A percentile compares a stretch with the other conserved stretches of the same genome.
These are phyloP conservation scores for Ceratobasidium sp. DNA, from an alignment of 1,284 basidiomycete genomes.

Conservation along the genomic window DNA sequence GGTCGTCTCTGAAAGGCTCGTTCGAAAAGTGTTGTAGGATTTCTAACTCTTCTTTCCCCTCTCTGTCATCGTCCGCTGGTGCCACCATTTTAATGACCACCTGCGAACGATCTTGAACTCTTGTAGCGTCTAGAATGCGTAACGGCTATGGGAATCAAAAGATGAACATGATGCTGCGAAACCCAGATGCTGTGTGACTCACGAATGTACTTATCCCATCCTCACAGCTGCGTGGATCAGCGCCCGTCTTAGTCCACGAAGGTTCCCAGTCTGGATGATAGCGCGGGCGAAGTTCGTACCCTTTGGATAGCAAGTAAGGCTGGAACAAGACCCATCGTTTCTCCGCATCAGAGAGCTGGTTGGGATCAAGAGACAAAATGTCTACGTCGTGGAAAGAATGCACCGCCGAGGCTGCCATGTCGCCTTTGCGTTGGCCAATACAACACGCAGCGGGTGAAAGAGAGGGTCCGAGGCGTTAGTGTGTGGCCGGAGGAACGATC, in stretches of 20 bases:
- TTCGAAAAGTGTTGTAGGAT: not conserved
- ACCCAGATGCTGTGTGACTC: too few relatives aligned
- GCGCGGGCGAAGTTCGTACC: slow-evolving; percentile 1
- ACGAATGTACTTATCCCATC: too few relatives aligned
- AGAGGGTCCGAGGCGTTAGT: too few relatives aligned
- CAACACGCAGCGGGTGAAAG: too few relatives aligned
- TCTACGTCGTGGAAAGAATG: not conserved
- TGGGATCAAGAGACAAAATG: not conserved
- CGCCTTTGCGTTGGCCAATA: too few relatives aligned
- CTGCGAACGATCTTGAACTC: not conserved
- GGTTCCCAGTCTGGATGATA: slow-evolving; percentile 20
- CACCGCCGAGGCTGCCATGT: too few relatives aligned
- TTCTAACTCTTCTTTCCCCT: slow-evolving; percentile 12
- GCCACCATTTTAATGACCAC: slow-evolving; percentile 13
- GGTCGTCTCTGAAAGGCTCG: not conserved
- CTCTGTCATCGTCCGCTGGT: not conserved
- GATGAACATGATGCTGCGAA: not conserved
- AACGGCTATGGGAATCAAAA: not conserved
- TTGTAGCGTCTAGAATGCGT: not conserved
- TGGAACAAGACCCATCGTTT: slow-evolving; percentile 15
- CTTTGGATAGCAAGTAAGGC: slow-evolving; percentile 4
- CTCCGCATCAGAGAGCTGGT: slow-evolving; percentile 7
- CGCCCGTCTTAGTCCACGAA: not conserved
- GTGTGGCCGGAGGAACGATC: too few relatives aligned
- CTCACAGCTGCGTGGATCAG: not conserved